Evolutionary conservation across 2,329 filamentous ascomycete genomes (phyloP).

Genomic region (Fusarium setosum): DNA sequence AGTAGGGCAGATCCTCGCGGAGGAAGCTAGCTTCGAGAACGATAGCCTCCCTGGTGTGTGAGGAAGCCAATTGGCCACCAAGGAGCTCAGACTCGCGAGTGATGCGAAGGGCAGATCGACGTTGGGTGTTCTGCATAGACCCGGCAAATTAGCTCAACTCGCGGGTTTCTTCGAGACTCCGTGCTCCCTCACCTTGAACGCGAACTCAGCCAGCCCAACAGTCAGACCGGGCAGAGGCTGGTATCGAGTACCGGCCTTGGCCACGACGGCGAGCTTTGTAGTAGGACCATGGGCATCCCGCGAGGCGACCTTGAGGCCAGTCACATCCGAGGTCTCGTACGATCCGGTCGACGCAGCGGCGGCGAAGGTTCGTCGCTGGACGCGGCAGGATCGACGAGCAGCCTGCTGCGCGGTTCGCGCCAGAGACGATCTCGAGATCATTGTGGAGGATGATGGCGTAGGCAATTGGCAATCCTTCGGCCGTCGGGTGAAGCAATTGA

Average conservation of each 20-base stretch:
- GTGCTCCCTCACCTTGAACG: constrained; percentile 81
- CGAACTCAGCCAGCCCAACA: constrained; percentile 91
- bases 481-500: constrained; percentile 54
- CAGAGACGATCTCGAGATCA: constrained; percentile 72
- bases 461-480: constrained; percentile 63
- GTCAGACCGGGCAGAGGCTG: constrained; percentile 90
- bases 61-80: constrained; percentile 87
- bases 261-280: constrained; percentile 89
- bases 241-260: constrained; percentile 94
- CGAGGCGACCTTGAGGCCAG: constrained; percentile 92
- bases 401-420: constrained; percentile 69
- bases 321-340: constrained; percentile 88
- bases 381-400: constrained; percentile 67
- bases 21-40: constrained; percentile 96
- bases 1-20: constrained; percentile 95
- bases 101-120: constrained; percentile 91
- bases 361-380: constrained; percentile 67
- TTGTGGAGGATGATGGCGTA: constrained; percentile 67
- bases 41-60: constrained; percentile 93
- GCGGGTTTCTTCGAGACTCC: constrained; percentile 15
- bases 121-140: constrained; percentile 78
- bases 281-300: constrained; percentile 90
- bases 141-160: constrained; percentile 60
- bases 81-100: constrained; percentile 95
- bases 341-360: constrained; percentile 76